These are phyloP conservation scores for Parachaetomium inaequale DNA, from an alignment of 495 filamentous ascomycete genomes.

Conservation along the genomic window DNA sequence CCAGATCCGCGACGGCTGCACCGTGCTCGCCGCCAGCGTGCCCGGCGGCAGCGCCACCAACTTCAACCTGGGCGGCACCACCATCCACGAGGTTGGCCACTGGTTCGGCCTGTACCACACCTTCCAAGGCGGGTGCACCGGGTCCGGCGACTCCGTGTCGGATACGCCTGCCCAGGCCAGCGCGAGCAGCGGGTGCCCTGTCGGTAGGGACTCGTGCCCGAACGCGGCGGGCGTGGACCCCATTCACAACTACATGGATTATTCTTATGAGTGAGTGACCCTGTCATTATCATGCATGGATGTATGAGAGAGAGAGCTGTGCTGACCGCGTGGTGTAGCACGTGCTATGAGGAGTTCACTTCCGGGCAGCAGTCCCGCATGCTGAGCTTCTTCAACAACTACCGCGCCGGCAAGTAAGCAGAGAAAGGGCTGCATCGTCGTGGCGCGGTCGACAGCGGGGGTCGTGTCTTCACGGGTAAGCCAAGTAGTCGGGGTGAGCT, in stretches of 20 bases:
- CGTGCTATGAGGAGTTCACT: constrained; percentile 50
- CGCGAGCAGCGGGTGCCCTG: constrained; percentile 57
- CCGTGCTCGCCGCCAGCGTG: constrained; percentile 50
- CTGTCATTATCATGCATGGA: constrained; percentile 6
- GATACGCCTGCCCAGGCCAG: constrained; percentile 56
- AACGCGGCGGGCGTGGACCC: constrained; percentile 48
- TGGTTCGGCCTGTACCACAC: constrained; percentile 64
- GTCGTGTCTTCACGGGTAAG: too few species aligned
- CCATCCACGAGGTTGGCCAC: constrained; percentile 64
- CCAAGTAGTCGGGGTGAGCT: background rate
- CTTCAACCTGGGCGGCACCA: constrained; percentile 59
- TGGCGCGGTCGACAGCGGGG: background rate
- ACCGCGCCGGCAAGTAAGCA: constrained; percentile 34
- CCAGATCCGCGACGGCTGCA: constrained; percentile 57
- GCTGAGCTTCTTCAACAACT: constrained; percentile 39
- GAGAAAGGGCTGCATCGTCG: too few species aligned
- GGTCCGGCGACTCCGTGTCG: constrained; percentile 52
- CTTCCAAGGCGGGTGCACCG: constrained; percentile 60
- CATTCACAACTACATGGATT: constrained; percentile 67
- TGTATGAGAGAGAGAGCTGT: background rate
- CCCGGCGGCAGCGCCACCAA: constrained; percentile 49
- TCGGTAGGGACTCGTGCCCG: constrained; percentile 52
- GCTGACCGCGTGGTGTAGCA: constrained; percentile 16
- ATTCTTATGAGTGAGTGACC: constrained; percentile 49
- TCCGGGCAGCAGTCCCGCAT: constrained; percentile 45